Percentiles rank a stretch among this genome's conserved stretches.
Evolutionary conservation across 2,329 filamentous ascomycete species (phyloP).

Genomic region (Alternaria ethzedia): DNA sequence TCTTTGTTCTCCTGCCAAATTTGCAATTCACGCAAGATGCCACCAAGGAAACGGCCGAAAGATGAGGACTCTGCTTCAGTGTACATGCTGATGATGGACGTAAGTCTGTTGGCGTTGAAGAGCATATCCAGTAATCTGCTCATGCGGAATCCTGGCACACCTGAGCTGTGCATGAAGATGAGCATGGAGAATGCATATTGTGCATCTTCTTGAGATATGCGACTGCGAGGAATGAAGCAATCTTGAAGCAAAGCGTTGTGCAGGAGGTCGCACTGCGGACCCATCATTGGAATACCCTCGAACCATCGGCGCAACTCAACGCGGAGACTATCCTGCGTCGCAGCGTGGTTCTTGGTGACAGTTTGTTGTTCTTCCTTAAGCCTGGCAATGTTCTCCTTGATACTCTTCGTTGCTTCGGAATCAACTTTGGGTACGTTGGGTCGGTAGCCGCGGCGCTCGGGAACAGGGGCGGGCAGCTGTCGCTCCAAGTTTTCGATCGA

Average conservation of each 20-base stretch:
- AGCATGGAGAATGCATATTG: conserved; percentile 88
- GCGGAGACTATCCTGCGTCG: conserved; percentile 66
- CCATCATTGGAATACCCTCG: conserved; percentile 61
- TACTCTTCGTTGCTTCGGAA: conserved; percentile 70
- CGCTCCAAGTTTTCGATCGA: conserved; percentile 63
- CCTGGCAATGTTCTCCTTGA: conserved; percentile 74
- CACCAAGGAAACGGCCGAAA: conserved; percentile 87
- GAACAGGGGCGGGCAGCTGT: conserved; percentile 59
- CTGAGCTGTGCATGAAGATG: conserved; percentile 83
- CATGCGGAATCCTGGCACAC: conserved; percentile 84
- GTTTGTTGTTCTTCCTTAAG: conserved; percentile 53
- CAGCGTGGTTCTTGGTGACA: conserved; percentile 61
- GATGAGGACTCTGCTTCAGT: conserved; percentile 92
- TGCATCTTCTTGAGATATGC: conserved; percentile 84
- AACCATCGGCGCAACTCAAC: conserved; percentile 85
- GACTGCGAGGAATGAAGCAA: conserved; percentile 86
- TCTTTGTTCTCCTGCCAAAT: conserved; percentile 82
- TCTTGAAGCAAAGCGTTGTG: conserved; percentile 84
- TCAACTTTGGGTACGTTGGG: conserved; percentile 51
- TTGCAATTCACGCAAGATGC: conserved; percentile 78
- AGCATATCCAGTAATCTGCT: conserved; percentile 83
- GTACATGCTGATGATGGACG: conserved; percentile 84
- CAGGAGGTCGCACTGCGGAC: conserved; percentile 65
- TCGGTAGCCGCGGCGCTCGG: conserved; percentile 66
- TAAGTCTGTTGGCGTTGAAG: conserved; percentile 81